A percentile compares a stretch with the other conserved stretches of the same genome.
These are phyloP conservation scores for Conticribra guillardii DNA, from an alignment of 108 stramenopile genomes.

Conservation along the genomic window DNA sequence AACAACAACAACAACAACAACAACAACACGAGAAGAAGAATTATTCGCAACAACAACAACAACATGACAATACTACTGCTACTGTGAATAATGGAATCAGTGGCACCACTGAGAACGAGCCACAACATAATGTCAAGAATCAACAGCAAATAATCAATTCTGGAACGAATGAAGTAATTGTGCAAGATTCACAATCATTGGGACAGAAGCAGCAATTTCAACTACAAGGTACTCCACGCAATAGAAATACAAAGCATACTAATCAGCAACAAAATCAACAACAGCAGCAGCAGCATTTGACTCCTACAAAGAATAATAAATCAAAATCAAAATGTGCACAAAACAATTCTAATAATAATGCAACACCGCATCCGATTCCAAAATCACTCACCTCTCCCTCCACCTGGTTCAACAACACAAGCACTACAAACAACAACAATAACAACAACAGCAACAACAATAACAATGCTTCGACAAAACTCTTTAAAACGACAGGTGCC, in stretches of 20 bases:
- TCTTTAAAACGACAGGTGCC: too few species aligned
- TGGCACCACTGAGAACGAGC: too few species aligned
- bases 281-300: not conserved
- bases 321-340: not conserved
- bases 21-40: not conserved
- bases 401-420: not conserved
- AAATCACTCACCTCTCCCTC: slow-evolving; percentile 4
- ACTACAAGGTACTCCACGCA: slow-evolving; percentile 1
- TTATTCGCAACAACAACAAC: too few species aligned
- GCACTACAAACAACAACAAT: not conserved
- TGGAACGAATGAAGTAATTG: not conserved
- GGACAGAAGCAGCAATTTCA: not conserved
- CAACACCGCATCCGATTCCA: not conserved
- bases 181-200: not conserved
- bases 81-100: too few species aligned
- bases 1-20: not conserved
- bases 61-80: too few species aligned
- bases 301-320: not conserved
- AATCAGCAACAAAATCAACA: not conserved
- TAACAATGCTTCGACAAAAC: not conserved
- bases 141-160: too few species aligned
- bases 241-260: not conserved
- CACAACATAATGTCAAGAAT: too few species aligned
- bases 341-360: not conserved
- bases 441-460: not conserved